These are phyloP conservation scores for Aspergillus pseudoterreus DNA, from an alignment of 2,329 filamentous ascomycete genomes.

Conservation along the genomic window DNA sequence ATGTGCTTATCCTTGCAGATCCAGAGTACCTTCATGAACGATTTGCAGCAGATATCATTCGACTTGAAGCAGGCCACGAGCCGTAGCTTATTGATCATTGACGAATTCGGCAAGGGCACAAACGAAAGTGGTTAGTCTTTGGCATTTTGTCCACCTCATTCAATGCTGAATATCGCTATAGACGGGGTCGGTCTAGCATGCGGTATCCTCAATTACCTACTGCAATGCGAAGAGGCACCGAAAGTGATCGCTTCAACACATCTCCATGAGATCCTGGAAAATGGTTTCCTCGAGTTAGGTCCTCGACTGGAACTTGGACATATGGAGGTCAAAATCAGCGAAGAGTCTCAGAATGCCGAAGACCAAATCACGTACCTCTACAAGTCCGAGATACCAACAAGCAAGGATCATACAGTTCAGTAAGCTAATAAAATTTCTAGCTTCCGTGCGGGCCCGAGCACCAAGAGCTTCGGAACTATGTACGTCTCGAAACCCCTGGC, in stretches of 20 bases:
- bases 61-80: constrained; percentile 70
- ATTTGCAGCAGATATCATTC: constrained; percentile 81
- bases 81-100: constrained; percentile 78
- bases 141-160: not conserved
- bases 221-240: constrained; percentile 48
- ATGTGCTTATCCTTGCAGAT: constrained; percentile 29
- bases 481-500: constrained; percentile 20
- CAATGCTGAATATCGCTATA: constrained; percentile 17
- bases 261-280: constrained; percentile 57
- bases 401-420: not conserved
- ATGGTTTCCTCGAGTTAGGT: constrained; percentile 47
- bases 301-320: constrained; percentile 52
- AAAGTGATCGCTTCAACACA: constrained; percentile 63
- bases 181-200: constrained; percentile 64
- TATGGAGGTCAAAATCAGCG: constrained; percentile 53
- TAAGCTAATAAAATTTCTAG: constrained; percentile 25
- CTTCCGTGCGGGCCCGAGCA: constrained; percentile 62
- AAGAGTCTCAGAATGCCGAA: constrained; percentile 40
- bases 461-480: constrained; percentile 76
- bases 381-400: constrained; percentile 41
- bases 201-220: constrained; percentile 57
- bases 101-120: constrained; percentile 80
- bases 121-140: constrained; percentile 48
- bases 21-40: constrained; percentile 71
- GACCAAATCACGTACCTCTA: constrained; percentile 66